phyloP scores from a whole-genome alignment of 78 protist genomes.

The Cavenderia fasciculata region DNA sequence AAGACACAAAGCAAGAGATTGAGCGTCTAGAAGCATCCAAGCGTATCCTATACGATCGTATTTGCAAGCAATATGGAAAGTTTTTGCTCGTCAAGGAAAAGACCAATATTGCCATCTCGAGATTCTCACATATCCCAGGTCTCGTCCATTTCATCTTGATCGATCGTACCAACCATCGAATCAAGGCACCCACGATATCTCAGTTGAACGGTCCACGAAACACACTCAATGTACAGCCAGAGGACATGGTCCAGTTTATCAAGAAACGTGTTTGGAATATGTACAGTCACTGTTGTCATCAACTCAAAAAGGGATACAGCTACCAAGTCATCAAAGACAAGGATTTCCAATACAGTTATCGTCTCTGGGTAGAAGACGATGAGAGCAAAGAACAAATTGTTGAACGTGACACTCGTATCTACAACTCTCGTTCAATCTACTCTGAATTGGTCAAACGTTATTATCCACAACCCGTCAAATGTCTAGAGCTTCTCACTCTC shows the following conservation, averaged over 20 bases:
- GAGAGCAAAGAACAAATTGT: conserved; percentile 47
- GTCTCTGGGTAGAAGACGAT: conserved; percentile 57
- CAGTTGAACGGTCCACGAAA: conserved; percentile 7
- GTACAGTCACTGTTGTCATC: conserved; percentile 63
- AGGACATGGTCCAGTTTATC: conserved; percentile 27
- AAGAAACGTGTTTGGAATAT: conserved; percentile 61
- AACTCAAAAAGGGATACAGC: conserved; percentile 17
- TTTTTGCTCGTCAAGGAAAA: conserved; percentile 37
- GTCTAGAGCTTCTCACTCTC: conserved; percentile 38
- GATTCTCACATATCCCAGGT: conserved; percentile 70
- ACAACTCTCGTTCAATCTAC: conserved; percentile 4
- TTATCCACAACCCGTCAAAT: conserved; percentile 57
- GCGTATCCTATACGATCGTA: not conserved
- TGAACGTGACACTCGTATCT: conserved; percentile 3
- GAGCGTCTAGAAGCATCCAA: conserved; percentile 36
- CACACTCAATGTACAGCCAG: not conserved
- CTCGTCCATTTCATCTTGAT: conserved; percentile 54
- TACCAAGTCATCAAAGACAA: conserved; percentile 59
- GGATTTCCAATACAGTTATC: conserved; percentile 36
- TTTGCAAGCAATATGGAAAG: conserved; percentile 9
- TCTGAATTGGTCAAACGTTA: conserved; percentile 10
- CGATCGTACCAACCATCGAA: conserved; percentile 53
- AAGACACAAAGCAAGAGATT: conserved; percentile 2
- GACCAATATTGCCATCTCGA: conserved; percentile 7
- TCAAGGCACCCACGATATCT: conserved; percentile 43